Base-by-base conservation (phyloP, 352 stramenopile species). In the Phytophthora pluvialis region DNA sequence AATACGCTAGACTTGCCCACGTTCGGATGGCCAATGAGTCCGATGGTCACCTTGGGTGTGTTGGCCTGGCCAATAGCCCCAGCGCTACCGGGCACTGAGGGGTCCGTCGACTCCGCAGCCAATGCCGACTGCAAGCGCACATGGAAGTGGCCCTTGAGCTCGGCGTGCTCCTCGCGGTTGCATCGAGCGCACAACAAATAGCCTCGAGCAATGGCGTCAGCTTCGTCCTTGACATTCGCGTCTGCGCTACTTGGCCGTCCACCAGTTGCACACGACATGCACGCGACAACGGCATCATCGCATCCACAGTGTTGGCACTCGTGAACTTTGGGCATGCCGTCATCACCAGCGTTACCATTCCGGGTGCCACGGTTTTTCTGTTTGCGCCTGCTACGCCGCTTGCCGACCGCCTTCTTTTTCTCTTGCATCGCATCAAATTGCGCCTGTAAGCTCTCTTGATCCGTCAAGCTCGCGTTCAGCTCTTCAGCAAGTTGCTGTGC, bases 1-100 rank as follows among this genome's bases (percentile, higher is more conserved):
- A 96, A 70, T 25, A 96, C 81, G 56, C 87, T 95, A 16, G 85
- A 94, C 60, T 96, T 96, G 56, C 88, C 88, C n/a, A 95, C 87
- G 60, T 96, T 96, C 29, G 87, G 88, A 48, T 96, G 86, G 10
- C 89, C 90, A 33, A 96, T 92, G n/a, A 97, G 72, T 40, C 90
- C 90, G 38, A 96, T 91, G 8, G 81, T 96, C 32, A 92, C 72
- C 32, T 81, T 86, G 4, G 73, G 73, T 7, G 81, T 86, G 11
- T 70, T 70, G 29, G 80, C 82, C n/a, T 77, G 61, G 15, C 57
- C 64, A 44, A 75, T 64, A 15, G 73, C 64, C 48, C 44, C 55
- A 36, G 31, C 56, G 28, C 60, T 78, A 15, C 73, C 66, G 13
- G 54, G 26, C 6, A 72, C 55, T 2, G 65, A 44, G 4, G 68